Base-by-base conservation (phyloP, 192 early-diverging fungal species). In the Coemansia aciculifera region DNA sequence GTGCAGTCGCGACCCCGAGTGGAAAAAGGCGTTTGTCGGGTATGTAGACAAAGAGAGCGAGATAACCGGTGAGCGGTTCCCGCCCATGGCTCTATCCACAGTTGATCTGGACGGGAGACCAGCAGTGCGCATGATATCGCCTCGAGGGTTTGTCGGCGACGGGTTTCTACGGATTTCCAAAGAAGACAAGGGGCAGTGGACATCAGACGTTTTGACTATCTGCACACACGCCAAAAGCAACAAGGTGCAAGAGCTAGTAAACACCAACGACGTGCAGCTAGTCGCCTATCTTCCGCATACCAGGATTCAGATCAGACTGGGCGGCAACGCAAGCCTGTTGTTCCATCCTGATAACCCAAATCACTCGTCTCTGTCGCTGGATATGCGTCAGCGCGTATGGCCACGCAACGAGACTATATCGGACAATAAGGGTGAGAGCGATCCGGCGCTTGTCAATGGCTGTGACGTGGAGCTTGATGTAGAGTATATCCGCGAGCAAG, bases 341-440 rank as follows among this genome's bases (percentile, higher is more conserved):
- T 82, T 82, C 62, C 79, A 82, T 32, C 79, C 79, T 4, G 79
- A 82, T 7, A 73, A 77, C 66, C 79, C 79, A 3, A 66, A 74
- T 36, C 77, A 82, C 68, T 65, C 68, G 38, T 74, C 79, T 3
- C 61, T 77, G 64, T 68, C 79, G 42, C 46, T 82, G 56, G 79
- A 73, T 43, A 76, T 82, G 23, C 65, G 71, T 1, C 79, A 77
- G 56, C 74, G 79, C n/a, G 62, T 82, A 27, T 74, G 79, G 74
- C 79, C 62, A 17, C 75, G 79, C 24, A 64, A 73, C 51, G 63
- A 52, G 3, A 32, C 72, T 3, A 15, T 39, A 4, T 68, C 49
- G 27, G 68, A 64, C 2, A 40, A 72, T 9, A 52, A 15, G 34
- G 60, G 2, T n/a, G 64, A n/a, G 9, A 42, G 54, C 4, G 71